Evolutionary conservation across 768 basidiomycete genomes (phyloP).

Genomic region (Gymnopilus dilepis): DNA sequence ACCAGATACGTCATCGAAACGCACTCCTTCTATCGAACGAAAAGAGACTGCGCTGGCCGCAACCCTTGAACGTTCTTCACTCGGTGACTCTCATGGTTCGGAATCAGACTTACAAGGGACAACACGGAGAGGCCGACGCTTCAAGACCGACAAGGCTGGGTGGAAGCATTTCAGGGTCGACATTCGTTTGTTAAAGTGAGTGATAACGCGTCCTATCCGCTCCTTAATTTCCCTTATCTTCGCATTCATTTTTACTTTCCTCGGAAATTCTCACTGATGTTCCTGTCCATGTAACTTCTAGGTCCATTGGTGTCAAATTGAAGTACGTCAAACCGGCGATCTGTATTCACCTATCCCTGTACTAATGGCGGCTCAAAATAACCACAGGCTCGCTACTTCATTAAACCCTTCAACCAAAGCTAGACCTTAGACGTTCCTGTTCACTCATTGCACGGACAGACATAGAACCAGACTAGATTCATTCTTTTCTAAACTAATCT

Average conservation of each 20-base stretch:
- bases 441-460: not conserved
- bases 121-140: constrained; percentile 14
- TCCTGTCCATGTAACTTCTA: constrained; percentile 10
- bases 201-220: not conserved
- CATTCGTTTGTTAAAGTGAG: constrained; percentile 27
- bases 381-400: constrained; percentile 5
- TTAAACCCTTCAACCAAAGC: constrained; percentile 3
- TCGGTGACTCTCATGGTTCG: constrained; percentile 3
- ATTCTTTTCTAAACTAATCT: not conserved
- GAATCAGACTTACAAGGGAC: constrained; percentile 7
- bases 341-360: not conserved
- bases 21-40: constrained; percentile 9
- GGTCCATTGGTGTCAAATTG: constrained; percentile 24
- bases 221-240: constrained; percentile 11
- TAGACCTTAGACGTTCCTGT: not conserved
- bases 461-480: not conserved
- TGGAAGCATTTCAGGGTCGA: constrained; percentile 30
- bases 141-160: constrained; percentile 23
- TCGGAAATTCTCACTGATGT: constrained; percentile 5
- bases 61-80: not conserved
- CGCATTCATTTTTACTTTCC: not conserved
- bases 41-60: constrained; percentile 3
- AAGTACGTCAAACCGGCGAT: constrained; percentile 16
- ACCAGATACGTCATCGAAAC: constrained; percentile 5
- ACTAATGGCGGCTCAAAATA: not conserved